Evolutionary conservation across 495 filamentous ascomycete species (phyloP), one percentile per base, ranked within the genome.

Genomic region (Chaetomidium leptoderma): DNA sequence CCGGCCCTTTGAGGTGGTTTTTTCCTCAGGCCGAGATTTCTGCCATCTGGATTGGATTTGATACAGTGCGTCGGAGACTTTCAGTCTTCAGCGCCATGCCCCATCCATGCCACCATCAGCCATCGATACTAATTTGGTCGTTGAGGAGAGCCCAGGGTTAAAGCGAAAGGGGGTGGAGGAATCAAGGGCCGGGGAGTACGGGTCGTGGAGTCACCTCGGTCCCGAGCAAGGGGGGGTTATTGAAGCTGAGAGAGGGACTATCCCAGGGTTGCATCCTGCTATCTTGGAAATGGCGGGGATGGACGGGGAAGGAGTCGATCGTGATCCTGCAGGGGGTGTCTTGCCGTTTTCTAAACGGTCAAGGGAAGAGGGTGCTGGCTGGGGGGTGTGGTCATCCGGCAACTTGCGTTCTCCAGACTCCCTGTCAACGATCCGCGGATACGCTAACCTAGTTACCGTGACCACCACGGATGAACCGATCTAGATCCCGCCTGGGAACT

Each of bases 181-280:
- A 30, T 6, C 24, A n/a, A 24, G 36, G 16, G 36, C 21, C 35
- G 50, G 36, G 50, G 13, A 43, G 24, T 9, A 8, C 36, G 37
- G 50, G 14, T 53, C 26, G 50, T 43, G 36, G 36, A 53, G n/a
- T 27, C 16, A 36, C 21, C 50, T 43, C 50, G 50, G 50, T 16
- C 24, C 50, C 37, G 26, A 32, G 32, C 1, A 43, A 13, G 32
- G 32, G 16, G 7, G 32, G 21, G 33, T 10, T 26, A 33, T 39
- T 51, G 49, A 6, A 40, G 6, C 32, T 24, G 7, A 21, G 37
- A 8, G 17, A 36, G 19, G 19, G 21, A 26, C 3, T 14, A 11
- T 13, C 23, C 47, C 32, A 17, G 23, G 37, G 39, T 44, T 54
- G 51, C 51, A 54, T 53, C 26, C 16, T 23, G 37, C 39, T 39